phyloP scores from a whole-genome alignment of 2,329 filamentous ascomycete species.

The Atkinsonella hypoxylon region DNA sequence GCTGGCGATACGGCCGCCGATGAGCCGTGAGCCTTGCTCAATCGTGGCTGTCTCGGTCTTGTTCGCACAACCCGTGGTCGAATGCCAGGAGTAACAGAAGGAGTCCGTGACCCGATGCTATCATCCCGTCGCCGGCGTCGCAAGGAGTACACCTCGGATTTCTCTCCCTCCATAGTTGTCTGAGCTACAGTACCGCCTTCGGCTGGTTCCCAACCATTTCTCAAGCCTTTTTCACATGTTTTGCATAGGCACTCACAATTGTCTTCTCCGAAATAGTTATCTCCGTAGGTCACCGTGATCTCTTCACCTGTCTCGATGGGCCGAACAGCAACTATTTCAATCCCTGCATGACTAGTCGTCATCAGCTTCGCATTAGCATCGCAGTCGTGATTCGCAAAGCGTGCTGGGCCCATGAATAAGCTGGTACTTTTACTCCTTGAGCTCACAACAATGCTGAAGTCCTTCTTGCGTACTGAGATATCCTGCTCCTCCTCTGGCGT shows the following conservation, averaged over 20 bases:
- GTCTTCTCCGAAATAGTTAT: slow-evolving; percentile 88
- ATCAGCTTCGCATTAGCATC: slow-evolving; percentile 80
- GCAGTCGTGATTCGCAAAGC: slow-evolving; percentile 97
- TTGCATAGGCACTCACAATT: slow-evolving; percentile 92
- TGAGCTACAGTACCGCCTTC: slow-evolving; percentile 32
- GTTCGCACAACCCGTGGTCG: slow-evolving; percentile 36
- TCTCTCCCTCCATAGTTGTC: slow-evolving; percentile 41
- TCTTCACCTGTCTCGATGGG: slow-evolving; percentile 83
- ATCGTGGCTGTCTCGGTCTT: slow-evolving; percentile 20
- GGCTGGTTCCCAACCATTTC: slow-evolving; percentile 70
- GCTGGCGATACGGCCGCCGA: slow-evolving; percentile 19
- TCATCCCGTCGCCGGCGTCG: slow-evolving; percentile 41
- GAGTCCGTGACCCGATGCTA: slow-evolving; percentile 41
- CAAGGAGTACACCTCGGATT: slow-evolving; percentile 41
- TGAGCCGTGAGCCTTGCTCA: slow-evolving; percentile 21
- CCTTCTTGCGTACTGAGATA: slow-evolving; percentile 69
- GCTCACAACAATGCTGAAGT: slow-evolving; percentile 95
- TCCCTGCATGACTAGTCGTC: slow-evolving; percentile 72
- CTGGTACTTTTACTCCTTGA: slow-evolving; percentile 83
- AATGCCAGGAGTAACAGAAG: slow-evolving; percentile 44
- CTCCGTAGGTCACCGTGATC: slow-evolving; percentile 91
- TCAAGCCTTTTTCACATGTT: slow-evolving; percentile 63
- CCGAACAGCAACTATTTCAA: slow-evolving; percentile 76
- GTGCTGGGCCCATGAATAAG: slow-evolving; percentile 85
- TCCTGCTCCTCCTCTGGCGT: slow-evolving; percentile 82